Base-by-base conservation (phyloP, 495 filamentous ascomycete genomes). In the Cercophora samala region DNA sequence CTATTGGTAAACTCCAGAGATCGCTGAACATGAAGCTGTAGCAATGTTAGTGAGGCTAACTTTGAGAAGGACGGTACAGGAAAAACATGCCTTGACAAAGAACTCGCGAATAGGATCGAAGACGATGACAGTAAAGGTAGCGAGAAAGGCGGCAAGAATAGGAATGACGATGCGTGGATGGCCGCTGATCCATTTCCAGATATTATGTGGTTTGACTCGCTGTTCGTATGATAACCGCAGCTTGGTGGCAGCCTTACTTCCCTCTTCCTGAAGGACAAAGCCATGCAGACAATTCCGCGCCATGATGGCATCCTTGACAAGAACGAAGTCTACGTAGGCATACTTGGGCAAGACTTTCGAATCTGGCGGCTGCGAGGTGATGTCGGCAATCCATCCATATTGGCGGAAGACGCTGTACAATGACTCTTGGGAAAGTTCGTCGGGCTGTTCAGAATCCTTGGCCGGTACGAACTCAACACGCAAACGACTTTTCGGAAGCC, bases 251-350 rank as follows among this genome's bases (percentile, higher is more conserved):
- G 74, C 72, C 69, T 89, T 91, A 18, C 91, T 92, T 52, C 92
- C 92, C 6, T 89, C 89, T 61, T 89, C 88, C 0, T 82, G 73
- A 4, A 96, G 82, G 4, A 82, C 82, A 68, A 90, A 92, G 0
- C 95, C 96, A 76, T 98, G 96, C 80, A 97, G 82, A 78, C 94
- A 98, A 69, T 96, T 97, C 66, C 90, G 89, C 9, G 93, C 93
- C 85, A 93, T 91, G 62, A 95, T 89, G 4, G 92, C 86, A 71
- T 88, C 88, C 51, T 89, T 84, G 21, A 89, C 82, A 9, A 82
- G 79, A 5, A 83, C 77, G 71, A 93, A 97, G 67, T 93, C 90
- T 22, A 99, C 76, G 58, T 83, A 85, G 3, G 95, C 92, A 78
- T 84, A 96, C 71, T 87, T 88, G 0, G 94, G 94, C 15, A 90